Base-by-base conservation (phyloP, 176 grass and related monocot genomes). In the Cenchrus fungigraminus region DNA sequence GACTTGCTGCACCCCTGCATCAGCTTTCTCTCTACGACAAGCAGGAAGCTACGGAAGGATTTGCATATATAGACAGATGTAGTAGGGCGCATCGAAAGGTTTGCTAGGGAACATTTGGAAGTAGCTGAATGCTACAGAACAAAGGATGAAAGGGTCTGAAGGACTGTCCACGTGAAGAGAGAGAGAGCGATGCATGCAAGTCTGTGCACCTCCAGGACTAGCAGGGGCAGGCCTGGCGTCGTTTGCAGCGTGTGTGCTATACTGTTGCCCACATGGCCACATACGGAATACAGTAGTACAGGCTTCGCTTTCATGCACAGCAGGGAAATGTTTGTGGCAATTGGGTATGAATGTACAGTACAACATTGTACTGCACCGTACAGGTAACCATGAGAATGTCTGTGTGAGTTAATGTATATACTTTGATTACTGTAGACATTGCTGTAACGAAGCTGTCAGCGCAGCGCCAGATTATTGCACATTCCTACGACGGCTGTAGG, bases 101-200 rank as follows among this genome's bases (percentile, higher is more conserved):
- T n/a, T n/a, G 80, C 79, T 79, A 87, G 22, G 55, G 16, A 84
- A 76, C 75, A 79, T 76, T 83, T 79, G 75, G 85, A 91, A 37
- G 58, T 55, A 74, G 85, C 80, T 87, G 68, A 87, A 79, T 83
- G 85, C 80, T 91, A 87, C 76, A 76, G 75, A 84, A 91, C 81
- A 91, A 87, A 52, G 68, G 79, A 19, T 78, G 51, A 74, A 83
- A 83, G 53, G 53, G 47, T 49, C 53, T 55, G 53, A 68, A 80
- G 47, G 78, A 67, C 55, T 77, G 70, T 87, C 68, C 89, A 79
- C 80, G 74, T 87, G 74, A 83, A 74, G 71, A 74, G 84, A 78
- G 83, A 63, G 83, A 10, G 32, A 54, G 40, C 19, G 72, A 3
- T 59, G 73, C 51, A 86, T 86, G 84, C 88, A 60, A 75, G 43